A percentile compares a stretch with the other conserved stretches of the same genome.
Evolutionary conservation across 1,139 yeast genomes (phyloP).

Genomic region (Taphrina pruni): DNA sequence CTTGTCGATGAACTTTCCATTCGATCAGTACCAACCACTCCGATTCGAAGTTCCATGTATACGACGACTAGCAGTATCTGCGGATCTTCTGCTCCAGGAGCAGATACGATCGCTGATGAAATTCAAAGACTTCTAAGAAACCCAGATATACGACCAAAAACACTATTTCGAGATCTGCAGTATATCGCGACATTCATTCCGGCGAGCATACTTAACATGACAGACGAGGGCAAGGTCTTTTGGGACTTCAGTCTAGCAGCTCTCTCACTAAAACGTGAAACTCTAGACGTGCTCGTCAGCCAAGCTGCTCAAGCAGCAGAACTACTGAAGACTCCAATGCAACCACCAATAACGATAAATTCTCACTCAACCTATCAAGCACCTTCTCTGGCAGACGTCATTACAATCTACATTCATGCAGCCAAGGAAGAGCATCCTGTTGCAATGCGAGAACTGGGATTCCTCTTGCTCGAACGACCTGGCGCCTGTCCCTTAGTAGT

Average conservation of each 20-base stretch:
- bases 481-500: background rate
- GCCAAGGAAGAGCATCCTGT: slow-evolving; percentile 25
- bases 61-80: background rate
- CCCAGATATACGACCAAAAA: slow-evolving; percentile 25
- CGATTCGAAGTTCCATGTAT: background rate
- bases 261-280: slow-evolving; percentile 23
- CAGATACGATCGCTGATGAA: slow-evolving; percentile 37
- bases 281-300: slow-evolving; percentile 13
- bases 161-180: slow-evolving; percentile 38
- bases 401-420: slow-evolving; percentile 15
- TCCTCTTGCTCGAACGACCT: background rate
- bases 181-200: slow-evolving; percentile 36
- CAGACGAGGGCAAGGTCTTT: slow-evolving; percentile 39
- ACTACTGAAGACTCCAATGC: background rate
- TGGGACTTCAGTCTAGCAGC: slow-evolving; percentile 40
- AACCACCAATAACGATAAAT: background rate
- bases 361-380: background rate
- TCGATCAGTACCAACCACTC: slow-evolving; percentile 7
- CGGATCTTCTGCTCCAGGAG: slow-evolving; percentile 6
- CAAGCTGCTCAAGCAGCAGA: slow-evolving; percentile 2
- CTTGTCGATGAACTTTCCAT: slow-evolving; percentile 6
- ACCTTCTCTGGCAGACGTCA: slow-evolving; percentile 9
- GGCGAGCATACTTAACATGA: slow-evolving; percentile 33
- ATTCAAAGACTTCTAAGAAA: slow-evolving; percentile 21
- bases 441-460: slow-evolving; percentile 35